Conservation (phyloP, 352 stramenopile genomes). For the Globisporangium camurandrum region DNA sequence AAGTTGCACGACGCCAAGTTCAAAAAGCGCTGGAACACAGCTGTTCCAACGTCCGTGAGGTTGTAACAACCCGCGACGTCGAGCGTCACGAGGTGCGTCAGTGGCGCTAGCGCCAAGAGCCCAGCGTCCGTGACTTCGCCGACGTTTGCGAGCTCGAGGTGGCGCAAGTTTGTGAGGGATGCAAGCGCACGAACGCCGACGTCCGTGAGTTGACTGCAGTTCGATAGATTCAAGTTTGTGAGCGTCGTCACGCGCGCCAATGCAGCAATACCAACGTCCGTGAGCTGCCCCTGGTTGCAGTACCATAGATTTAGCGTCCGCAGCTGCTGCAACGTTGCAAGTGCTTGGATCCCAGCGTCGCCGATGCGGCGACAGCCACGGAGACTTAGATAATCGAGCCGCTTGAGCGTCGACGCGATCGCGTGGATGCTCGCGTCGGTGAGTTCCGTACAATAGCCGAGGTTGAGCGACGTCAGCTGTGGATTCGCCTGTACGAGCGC, state of each 20-base stretch:
- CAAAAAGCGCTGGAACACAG: slow-evolving; percentile 45
- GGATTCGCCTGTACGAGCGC: slow-evolving; percentile 13
- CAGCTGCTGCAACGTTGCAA: slow-evolving; percentile 29
- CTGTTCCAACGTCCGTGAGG: slow-evolving; percentile 57
- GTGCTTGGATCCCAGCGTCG: slow-evolving; percentile 37
- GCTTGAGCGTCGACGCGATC: slow-evolving; percentile 30
- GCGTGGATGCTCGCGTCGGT: slow-evolving; percentile 47
- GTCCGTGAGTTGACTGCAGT: slow-evolving; percentile 74
- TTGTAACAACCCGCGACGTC: slow-evolving; percentile 79
- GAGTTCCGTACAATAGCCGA: slow-evolving; percentile 73
- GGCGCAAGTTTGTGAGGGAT: slow-evolving; percentile 46
- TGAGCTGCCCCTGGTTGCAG: slow-evolving; percentile 71
- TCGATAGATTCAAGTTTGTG: slow-evolving; percentile 66
- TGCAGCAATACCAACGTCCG: slow-evolving; percentile 44
- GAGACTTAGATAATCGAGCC: slow-evolving; percentile 49
- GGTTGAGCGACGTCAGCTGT: slow-evolving; percentile 51
- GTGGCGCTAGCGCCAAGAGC: slow-evolving; percentile 34
- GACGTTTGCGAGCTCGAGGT: slow-evolving; percentile 72
- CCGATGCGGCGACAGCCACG: slow-evolving; percentile 52
- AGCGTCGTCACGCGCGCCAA: slow-evolving; percentile 42
- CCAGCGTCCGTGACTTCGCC: slow-evolving; percentile 63
- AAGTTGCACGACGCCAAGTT: slow-evolving; percentile 63
- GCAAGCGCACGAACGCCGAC: slow-evolving; percentile 38
- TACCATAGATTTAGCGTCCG: slow-evolving; percentile 74
- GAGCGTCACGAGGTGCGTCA: slow-evolving; percentile 50